Conservation (phyloP, 306 rosid genomes). For the Lupinus albus region DNA sequence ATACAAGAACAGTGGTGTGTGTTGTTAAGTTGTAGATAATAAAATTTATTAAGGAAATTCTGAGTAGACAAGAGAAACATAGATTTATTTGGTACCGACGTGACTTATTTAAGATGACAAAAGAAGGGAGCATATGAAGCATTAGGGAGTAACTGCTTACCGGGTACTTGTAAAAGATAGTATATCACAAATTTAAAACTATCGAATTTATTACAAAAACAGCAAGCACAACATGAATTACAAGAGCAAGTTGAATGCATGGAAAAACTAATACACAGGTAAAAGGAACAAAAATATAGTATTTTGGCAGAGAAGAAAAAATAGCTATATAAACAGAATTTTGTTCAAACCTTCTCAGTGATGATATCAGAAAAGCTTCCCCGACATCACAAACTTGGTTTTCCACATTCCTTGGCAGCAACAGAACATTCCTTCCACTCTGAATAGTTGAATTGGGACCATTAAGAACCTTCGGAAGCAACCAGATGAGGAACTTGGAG, state of each 20-base stretch:
- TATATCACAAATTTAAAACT: neutral
- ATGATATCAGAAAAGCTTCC: constrained; percentile 85
- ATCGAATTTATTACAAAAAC: too few relatives aligned
- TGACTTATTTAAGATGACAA: constrained; percentile 20
- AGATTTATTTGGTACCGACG: constrained; percentile 6
- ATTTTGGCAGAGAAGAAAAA: constrained; percentile 1
- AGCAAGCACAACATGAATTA: neutral
- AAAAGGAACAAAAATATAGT: neutral
- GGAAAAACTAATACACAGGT: constrained; percentile 3
- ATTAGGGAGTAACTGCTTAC: constrained; percentile 28
- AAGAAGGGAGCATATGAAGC: constrained; percentile 12
- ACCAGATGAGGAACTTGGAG: constrained; percentile 84
- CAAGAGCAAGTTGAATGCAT: constrained; percentile 8
- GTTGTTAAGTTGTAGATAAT: constrained; percentile 18
- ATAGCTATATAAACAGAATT: neutral
- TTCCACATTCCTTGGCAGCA: constrained; percentile 72
- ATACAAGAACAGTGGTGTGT: neutral
- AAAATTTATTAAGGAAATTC: constrained; percentile 1
- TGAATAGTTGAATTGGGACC: constrained; percentile 69
- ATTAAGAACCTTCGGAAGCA: constrained; percentile 78
- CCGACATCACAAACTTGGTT: constrained; percentile 85
- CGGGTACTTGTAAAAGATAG: constrained; percentile 13
- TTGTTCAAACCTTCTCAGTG: constrained; percentile 72
- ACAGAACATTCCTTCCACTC: constrained; percentile 64
- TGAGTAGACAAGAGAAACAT: neutral